Percentiles rank a stretch among this genome's conserved stretches.
phyloP scores from a whole-genome alignment of 176 grass and related monocot species.

The Miscanthus lutarioriparius region DNA sequence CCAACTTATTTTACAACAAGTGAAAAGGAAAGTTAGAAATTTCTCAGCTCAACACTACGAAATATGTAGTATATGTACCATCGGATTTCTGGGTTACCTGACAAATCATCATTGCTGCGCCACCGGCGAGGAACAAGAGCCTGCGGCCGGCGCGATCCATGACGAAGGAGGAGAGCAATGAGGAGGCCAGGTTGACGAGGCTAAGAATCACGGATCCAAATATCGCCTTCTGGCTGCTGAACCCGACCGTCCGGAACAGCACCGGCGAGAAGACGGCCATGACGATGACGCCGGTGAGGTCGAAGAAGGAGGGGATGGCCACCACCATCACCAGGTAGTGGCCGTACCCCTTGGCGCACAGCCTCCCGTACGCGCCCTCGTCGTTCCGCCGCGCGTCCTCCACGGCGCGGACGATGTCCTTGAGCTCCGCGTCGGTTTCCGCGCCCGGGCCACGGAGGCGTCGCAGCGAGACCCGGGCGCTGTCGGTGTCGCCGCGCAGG shows the following conservation, averaged over 20 bases:
- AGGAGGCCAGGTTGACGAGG: conserved; percentile 33
- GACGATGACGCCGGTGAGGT: conserved; percentile 61
- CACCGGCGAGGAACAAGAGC: conserved; percentile 43
- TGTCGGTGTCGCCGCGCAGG: conserved; percentile 39
- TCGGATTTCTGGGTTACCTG: conserved; percentile 22
- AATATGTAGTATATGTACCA: no score
- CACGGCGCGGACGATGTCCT: conserved; percentile 43
- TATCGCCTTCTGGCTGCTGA: conserved; percentile 37
- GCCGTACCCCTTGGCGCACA: conserved; percentile 33
- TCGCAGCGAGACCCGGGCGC: conserved; percentile 44
- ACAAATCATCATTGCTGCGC: conserved; percentile 39
- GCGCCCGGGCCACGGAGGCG: conserved; percentile 32
- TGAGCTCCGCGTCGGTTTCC: conserved; percentile 55
- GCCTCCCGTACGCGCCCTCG: conserved; percentile 54
- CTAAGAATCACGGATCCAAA: conserved; percentile 41
- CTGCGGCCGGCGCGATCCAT: conserved; percentile 44
- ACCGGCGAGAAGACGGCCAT: conserved; percentile 58
- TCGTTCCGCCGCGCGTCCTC: conserved; percentile 36
- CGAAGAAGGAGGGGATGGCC: conserved; percentile 51
- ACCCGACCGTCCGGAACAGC: conserved; percentile 48
- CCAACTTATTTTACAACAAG: conserved; percentile 31
- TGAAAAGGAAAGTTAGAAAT: background rate
- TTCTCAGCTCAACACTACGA: background rate
- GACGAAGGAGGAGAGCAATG: conserved; percentile 2
- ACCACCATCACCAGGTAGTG: conserved; percentile 50